Percentiles rank a stretch among this genome's conserved stretches.
Conservation (phyloP, 1,139 yeast species). For the Debaryomycetaceae sp. region DNA sequence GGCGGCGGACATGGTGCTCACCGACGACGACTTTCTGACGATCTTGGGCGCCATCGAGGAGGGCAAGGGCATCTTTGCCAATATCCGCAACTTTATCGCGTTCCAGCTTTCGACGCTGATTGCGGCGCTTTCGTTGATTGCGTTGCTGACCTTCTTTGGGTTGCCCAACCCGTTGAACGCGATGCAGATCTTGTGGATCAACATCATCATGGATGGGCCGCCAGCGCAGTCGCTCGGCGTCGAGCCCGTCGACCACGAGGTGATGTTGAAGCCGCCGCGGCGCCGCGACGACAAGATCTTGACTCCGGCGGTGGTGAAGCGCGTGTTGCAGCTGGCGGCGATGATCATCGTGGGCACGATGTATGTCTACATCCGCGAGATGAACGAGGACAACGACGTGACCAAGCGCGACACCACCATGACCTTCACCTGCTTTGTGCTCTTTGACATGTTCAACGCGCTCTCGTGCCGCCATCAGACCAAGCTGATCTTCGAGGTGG, state of each 20-base stretch:
- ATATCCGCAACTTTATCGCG: conserved; percentile 88
- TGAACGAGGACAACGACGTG: conserved; percentile 73
- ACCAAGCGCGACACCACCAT: conserved; percentile 97
- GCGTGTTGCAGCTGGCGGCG: conserved; percentile 70
- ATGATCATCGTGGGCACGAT: conserved; percentile 77
- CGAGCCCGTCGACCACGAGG: conserved; percentile 93
- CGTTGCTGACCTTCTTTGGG: conserved; percentile 79
- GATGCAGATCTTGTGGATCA: conserved; percentile 97
- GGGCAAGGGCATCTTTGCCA: conserved; percentile 93
- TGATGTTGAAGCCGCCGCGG: conserved; percentile 93
- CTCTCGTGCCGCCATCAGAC: conserved; percentile 84
- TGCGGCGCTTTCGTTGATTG: conserved; percentile 88
- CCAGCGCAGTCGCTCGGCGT: conserved; percentile 98
- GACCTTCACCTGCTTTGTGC: conserved; percentile 95
- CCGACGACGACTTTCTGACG: conserved; percentile 94
- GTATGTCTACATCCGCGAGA: conserved; percentile 77
- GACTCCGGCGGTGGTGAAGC: conserved; percentile 59
- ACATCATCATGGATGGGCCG: conserved; percentile 97
- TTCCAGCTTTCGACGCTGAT: conserved; percentile 94
- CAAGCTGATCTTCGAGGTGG: conserved; percentile 76
- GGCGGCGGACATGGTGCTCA: conserved; percentile 96
- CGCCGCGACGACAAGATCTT: conserved; percentile 77
- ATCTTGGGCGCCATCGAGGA: conserved; percentile 90
- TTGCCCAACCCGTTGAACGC: conserved; percentile 96
- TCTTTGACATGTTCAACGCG: conserved; percentile 95